These are phyloP conservation scores for Fusarium sp. DNA, from an alignment of 2,329 filamentous ascomycete genomes.

Conservation along the genomic window DNA sequence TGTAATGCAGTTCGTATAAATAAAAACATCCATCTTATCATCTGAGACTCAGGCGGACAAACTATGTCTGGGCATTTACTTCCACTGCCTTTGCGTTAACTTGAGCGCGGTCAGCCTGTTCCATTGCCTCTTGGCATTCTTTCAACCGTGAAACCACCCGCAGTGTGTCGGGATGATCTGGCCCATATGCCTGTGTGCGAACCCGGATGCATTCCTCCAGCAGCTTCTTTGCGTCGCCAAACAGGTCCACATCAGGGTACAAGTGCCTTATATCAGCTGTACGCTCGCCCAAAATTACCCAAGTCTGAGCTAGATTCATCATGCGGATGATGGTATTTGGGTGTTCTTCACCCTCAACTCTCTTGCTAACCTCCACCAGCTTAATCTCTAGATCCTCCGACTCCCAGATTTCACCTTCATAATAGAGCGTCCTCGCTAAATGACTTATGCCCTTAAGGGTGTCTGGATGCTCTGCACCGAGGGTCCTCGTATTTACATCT, in stretches of 20 bases:
- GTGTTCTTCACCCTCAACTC: conserved; percentile 23
- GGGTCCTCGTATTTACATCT: conserved; percentile 8
- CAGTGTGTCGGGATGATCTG: background rate
- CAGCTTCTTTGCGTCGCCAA: background rate
- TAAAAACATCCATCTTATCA: too few relatives aligned
- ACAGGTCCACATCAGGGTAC: conserved; percentile 7
- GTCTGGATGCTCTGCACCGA: conserved; percentile 10
- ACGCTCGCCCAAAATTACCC: conserved; percentile 1
- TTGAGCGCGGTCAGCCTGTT: background rate
- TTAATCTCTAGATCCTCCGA: conserved; percentile 6
- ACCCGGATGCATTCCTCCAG: background rate
- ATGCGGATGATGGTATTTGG: conserved; percentile 12
- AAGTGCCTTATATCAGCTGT: background rate
- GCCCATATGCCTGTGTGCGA: background rate
- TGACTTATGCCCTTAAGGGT: background rate
- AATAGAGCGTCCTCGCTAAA: background rate
- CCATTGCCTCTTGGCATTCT: conserved; percentile 5
- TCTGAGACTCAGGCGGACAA: too few relatives aligned
- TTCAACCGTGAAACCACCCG: background rate
- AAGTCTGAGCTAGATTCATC: conserved; percentile 3
- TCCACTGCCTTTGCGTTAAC: background rate
- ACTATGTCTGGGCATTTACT: background rate
- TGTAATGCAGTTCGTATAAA: too few relatives aligned
- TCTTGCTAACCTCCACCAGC: conserved; percentile 1
- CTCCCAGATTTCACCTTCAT: background rate